phyloP scores from a whole-genome alignment of 495 filamentous ascomycete genomes.

The Evernia prunastri region DNA sequence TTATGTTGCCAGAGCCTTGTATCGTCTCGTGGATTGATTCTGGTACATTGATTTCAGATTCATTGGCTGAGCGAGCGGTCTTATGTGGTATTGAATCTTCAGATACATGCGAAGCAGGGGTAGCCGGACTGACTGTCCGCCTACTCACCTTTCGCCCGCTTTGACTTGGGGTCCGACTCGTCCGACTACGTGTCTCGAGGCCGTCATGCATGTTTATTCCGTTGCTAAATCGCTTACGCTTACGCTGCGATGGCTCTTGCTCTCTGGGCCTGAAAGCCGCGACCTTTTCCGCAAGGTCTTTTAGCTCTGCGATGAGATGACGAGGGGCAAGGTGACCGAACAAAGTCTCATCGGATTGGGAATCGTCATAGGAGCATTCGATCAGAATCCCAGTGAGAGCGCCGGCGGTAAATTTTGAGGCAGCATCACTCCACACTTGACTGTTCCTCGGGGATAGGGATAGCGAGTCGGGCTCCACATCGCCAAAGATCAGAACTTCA shows the following conservation, averaged over 20 bases:
- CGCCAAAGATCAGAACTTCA: constrained; percentile 89
- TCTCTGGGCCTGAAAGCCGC: constrained; percentile 31
- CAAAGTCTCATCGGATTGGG: constrained; percentile 62
- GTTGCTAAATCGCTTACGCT: constrained; percentile 26
- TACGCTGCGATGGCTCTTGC: constrained; percentile 18
- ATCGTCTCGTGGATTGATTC: constrained; percentile 11
- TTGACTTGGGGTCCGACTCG: constrained; percentile 11
- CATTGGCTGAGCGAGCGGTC: neutral
- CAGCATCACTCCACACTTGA: constrained; percentile 77
- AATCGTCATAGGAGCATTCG: constrained; percentile 86
- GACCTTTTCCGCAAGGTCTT: constrained; percentile 62
- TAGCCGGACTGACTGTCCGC: constrained; percentile 22
- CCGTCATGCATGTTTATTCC: constrained; percentile 12
- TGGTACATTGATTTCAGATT: constrained; percentile 10
- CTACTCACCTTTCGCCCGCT: constrained; percentile 19
- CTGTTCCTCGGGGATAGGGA: constrained; percentile 73
- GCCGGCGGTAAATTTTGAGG: constrained; percentile 66
- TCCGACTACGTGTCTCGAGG: constrained; percentile 13
- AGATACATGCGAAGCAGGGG: constrained; percentile 13
- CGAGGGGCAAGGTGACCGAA: constrained; percentile 85
- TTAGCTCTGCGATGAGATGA: constrained; percentile 71
- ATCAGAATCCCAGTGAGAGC: constrained; percentile 77
- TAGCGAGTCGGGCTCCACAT: constrained; percentile 86
- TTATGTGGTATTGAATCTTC: constrained; percentile 9
- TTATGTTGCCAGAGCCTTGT: neutral